These are phyloP conservation scores for Sporothrix euskadiensis DNA, from an alignment of 2,329 filamentous ascomycete species.

Conservation along the genomic window DNA sequence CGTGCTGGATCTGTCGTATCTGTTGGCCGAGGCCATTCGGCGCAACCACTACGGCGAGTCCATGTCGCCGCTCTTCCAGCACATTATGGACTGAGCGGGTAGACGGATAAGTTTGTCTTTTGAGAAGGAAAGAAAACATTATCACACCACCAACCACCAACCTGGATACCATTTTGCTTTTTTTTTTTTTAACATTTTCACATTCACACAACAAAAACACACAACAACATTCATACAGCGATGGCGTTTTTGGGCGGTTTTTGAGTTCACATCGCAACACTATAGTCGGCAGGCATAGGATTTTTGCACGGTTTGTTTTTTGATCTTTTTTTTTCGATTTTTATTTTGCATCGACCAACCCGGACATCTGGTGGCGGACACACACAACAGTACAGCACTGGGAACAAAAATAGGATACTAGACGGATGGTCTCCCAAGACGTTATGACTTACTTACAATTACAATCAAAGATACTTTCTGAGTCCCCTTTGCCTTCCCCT, in stretches of 20 bases:
- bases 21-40: constrained; percentile 88
- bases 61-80: constrained; percentile 69
- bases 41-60: constrained; percentile 96
- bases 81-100: constrained; percentile 53
- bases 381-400: neutral
- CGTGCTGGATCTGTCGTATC: constrained; percentile 81
- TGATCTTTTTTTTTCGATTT: neutral
- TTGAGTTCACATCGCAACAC: neutral
- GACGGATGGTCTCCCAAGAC: constrained; percentile 6
- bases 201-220: neutral
- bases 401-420: constrained; percentile 4
- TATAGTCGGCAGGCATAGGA: neutral
- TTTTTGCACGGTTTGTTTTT: constrained; percentile 24
- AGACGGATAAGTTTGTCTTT: neutral
- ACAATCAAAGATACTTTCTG: constrained; percentile 25
- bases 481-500: neutral
- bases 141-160: neutral
- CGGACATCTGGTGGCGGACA: constrained; percentile 1
- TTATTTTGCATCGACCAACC: neutral
- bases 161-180: neutral
- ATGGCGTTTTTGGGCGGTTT: constrained; percentile 11
- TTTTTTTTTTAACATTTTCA: neutral
- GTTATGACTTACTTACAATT: constrained; percentile 20
- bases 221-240: constrained; percentile 21
- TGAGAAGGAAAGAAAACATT: neutral